Conservation (phyloP, 345 rosid genomes). For the Aquilaria malaccensis region DNA sequence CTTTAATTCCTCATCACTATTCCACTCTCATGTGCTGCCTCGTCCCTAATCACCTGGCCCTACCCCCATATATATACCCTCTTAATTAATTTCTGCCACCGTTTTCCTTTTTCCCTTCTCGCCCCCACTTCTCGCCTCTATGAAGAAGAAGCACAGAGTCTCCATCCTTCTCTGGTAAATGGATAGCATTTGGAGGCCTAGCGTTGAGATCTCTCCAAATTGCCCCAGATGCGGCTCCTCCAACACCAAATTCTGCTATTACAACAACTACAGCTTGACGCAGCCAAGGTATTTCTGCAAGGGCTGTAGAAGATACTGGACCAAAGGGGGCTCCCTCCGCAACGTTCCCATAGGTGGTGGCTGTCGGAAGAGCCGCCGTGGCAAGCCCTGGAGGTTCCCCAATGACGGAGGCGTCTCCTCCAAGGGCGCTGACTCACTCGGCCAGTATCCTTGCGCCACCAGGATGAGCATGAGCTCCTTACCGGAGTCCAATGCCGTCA, state of each 20-base stretch:
- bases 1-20: background rate
- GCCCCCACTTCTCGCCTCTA: background rate
- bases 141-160: background rate
- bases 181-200: constrained; percentile 48
- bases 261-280: constrained; percentile 65
- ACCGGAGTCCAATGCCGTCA: constrained; percentile 14
- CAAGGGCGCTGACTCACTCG: constrained; percentile 7
- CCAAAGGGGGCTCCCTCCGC: constrained; percentile 53
- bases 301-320: constrained; percentile 63
- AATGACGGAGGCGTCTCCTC: constrained; percentile 5
- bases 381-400: constrained; percentile 29
- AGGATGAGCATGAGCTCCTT: constrained; percentile 11
- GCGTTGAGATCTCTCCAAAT: constrained; percentile 38
- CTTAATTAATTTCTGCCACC: constrained; percentile 1
- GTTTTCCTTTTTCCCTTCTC: background rate
- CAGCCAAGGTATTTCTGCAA: constrained; percentile 68
- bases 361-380: constrained; percentile 47
- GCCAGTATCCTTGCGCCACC: background rate
- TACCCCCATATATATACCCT: background rate
- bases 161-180: constrained; percentile 13
- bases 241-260: constrained; percentile 58
- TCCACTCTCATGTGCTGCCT: constrained; percentile 11
- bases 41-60: background rate
- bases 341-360: constrained; percentile 60
- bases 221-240: constrained; percentile 63